Evolutionary conservation across 2,329 filamentous ascomycete species (phyloP).

Genomic region (Aspergillus pseudoterreus): DNA sequence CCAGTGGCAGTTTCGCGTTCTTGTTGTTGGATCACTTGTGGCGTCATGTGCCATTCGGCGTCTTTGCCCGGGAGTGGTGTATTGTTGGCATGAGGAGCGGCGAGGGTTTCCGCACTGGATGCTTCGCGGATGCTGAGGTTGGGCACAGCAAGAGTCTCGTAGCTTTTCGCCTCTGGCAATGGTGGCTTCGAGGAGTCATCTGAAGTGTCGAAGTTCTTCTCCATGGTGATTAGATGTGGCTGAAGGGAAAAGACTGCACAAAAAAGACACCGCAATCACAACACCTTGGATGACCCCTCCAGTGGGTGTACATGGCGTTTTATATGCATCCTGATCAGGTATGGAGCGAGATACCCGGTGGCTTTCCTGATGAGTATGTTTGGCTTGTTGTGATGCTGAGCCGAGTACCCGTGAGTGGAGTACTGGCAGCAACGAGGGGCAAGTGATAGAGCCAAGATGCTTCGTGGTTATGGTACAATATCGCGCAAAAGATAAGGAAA

Average conservation of each 20-base stretch:
- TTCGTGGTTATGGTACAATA: background rate
- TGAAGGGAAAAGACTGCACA: background rate
- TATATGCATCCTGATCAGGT: constrained; percentile 1
- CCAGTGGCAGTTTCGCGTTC: constrained; percentile 43
- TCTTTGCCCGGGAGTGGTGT: constrained; percentile 21
- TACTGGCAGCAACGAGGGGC: background rate
- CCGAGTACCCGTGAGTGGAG: constrained; percentile 7
- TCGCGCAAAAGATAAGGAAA: background rate
- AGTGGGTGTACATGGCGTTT: background rate
- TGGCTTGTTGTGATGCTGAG: constrained; percentile 1
- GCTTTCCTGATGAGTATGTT: background rate
- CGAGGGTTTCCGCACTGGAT: constrained; percentile 19
- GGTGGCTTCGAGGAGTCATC: constrained; percentile 3
- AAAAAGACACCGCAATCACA: background rate
- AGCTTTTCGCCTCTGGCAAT: constrained; percentile 6
- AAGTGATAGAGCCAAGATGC: background rate
- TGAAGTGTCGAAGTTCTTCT: constrained; percentile 1
- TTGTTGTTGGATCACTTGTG: constrained; percentile 42
- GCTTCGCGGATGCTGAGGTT: constrained; percentile 17
- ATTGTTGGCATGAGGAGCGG: constrained; percentile 4
- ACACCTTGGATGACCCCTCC: background rate
- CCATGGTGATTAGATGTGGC: background rate
- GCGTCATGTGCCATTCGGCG: constrained; percentile 46
- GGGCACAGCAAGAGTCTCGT: constrained; percentile 14
- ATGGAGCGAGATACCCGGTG: background rate